phyloP scores from a whole-genome alignment of 2,329 filamentous ascomycete genomes.

The Colletotrichum aenigma region DNA sequence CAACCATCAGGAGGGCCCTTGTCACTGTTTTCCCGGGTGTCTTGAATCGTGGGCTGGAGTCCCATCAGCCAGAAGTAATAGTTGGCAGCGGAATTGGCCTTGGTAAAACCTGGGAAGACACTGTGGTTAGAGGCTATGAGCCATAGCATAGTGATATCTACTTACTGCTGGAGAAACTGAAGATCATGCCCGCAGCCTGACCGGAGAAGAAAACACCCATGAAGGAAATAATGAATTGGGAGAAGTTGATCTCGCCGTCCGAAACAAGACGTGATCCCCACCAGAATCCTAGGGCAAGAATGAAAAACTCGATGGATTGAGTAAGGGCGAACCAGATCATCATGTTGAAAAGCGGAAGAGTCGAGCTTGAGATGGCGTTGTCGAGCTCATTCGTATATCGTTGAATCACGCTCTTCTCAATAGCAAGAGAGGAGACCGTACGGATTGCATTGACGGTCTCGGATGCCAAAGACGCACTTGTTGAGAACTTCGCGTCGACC shows the following conservation, averaged over 20 bases:
- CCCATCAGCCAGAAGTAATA: conserved; percentile 38
- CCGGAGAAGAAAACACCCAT: conserved; percentile 35
- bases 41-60: conserved; percentile 19
- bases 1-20: background rate
- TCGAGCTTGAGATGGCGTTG: conserved; percentile 6
- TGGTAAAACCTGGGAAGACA: conserved; percentile 37
- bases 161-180: conserved; percentile 6
- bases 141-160: background rate
- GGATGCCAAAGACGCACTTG: conserved; percentile 47
- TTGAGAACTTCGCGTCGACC: conserved; percentile 37
- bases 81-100: conserved; percentile 40
- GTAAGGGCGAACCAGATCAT: conserved; percentile 26
- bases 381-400: conserved; percentile 37
- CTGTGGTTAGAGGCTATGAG: background rate
- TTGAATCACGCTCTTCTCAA: conserved; percentile 30
- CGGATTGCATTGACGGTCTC: conserved; percentile 50
- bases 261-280: conserved; percentile 10
- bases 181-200: background rate
- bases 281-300: conserved; percentile 41
- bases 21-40: conserved; percentile 25
- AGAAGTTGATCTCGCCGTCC: conserved; percentile 8
- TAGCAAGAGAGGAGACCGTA: conserved; percentile 44
- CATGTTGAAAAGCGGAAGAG: background rate
- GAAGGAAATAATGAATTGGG: conserved; percentile 29
- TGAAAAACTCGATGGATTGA: conserved; percentile 34